A percentile compares a stretch with the other conserved stretches of the same genome.
Evolutionary conservation across 139 green algal genomes (phyloP).

Genomic region (Picochlorum sp.): DNA sequence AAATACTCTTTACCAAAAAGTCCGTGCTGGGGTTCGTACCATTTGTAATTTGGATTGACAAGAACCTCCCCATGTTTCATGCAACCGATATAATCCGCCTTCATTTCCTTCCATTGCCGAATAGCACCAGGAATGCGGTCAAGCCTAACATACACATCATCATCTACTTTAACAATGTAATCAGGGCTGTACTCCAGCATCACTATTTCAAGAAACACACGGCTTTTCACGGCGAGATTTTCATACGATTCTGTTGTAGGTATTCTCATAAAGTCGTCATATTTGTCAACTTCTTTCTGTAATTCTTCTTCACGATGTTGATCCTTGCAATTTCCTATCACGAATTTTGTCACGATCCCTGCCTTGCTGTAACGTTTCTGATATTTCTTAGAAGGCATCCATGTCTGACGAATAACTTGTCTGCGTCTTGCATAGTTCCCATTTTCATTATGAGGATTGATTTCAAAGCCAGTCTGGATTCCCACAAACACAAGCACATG

Average conservation of each 20-base stretch:
- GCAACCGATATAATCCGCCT: conserved; percentile 50
- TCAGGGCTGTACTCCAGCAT: conserved; percentile 23
- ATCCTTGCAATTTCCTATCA: conserved; percentile 31
- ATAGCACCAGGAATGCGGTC: conserved; percentile 27
- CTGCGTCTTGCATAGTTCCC: conserved; percentile 43
- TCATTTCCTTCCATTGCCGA: conserved; percentile 28
- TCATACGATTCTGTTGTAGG: conserved; percentile 43
- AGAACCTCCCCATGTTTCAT: conserved; percentile 53
- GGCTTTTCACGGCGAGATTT: conserved; percentile 54
- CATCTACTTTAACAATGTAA: conserved; percentile 57
- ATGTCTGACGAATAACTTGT: conserved; percentile 30
- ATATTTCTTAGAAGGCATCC: conserved; percentile 33
- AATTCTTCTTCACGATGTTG: conserved; percentile 18
- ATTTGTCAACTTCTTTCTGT: conserved; percentile 12
- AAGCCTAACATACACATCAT: conserved; percentile 52
- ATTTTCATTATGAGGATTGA: neutral
- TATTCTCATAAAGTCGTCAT: conserved; percentile 49
- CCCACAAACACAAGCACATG: no score
- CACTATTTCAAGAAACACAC: conserved; percentile 37
- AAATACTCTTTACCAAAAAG: conserved; percentile 46
- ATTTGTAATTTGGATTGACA: conserved; percentile 16
- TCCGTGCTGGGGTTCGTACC: conserved; percentile 47
- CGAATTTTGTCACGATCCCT: conserved; percentile 41
- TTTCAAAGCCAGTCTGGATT: conserved; percentile 33
- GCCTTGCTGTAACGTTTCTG: conserved; percentile 23